Evolutionary conservation across 345 rosid genomes (phyloP).

Genomic region (Ricinus communis): DNA sequence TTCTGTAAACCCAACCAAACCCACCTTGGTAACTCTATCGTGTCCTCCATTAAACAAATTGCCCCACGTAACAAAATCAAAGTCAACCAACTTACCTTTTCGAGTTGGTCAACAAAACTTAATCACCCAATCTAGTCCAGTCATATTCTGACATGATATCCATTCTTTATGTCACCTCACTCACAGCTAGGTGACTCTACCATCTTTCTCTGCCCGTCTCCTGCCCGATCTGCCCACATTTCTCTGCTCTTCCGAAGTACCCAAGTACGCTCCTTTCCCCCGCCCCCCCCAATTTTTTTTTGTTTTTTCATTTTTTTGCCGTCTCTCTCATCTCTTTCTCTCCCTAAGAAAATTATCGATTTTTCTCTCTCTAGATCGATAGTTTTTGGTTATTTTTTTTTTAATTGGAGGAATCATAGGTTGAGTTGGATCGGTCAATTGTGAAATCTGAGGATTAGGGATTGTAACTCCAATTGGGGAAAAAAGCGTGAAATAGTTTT

Average conservation of each 20-base stretch:
- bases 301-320: conserved; percentile 30
- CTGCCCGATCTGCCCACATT: conserved; percentile 52
- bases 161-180: background rate
- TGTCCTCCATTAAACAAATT: background rate
- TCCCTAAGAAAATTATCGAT: background rate
- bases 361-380: conserved; percentile 30
- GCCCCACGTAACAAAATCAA: conserved; percentile 10
- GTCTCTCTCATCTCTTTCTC: conserved; percentile 23
- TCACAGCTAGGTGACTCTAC: conserved; percentile 29
- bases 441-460: background rate
- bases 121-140: conserved; percentile 12
- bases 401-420: conserved; percentile 29
- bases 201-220: conserved; percentile 34
- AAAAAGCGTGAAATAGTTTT: background rate
- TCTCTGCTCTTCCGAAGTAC: conserved; percentile 28
- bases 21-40: background rate
- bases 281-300: too few relatives aligned
- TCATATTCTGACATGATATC: conserved; percentile 13
- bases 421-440: conserved; percentile 29
- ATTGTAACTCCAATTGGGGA: conserved; percentile 7
- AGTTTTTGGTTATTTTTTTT: background rate
- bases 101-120: background rate
- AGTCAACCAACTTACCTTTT: conserved; percentile 22
- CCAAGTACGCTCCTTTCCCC: conserved; percentile 17
- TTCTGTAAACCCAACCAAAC: background rate